These are phyloP conservation scores for Sporisorium exsertum DNA, from an alignment of 1,284 basidiomycete species.

Conservation along the genomic window DNA sequence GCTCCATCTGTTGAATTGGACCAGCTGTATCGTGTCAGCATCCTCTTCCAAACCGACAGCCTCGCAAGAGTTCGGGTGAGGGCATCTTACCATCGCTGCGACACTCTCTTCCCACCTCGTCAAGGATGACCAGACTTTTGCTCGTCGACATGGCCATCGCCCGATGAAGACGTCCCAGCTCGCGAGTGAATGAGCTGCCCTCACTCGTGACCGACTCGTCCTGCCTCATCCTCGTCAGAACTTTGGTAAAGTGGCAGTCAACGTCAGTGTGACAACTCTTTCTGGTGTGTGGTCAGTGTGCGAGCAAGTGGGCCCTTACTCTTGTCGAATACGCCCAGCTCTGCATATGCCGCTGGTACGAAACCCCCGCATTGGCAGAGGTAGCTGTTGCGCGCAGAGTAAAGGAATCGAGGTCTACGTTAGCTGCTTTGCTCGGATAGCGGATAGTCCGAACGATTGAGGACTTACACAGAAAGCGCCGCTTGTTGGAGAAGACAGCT, in stretches of 20 bases:
- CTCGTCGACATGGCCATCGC: constrained; percentile 37
- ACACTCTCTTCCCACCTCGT: constrained; percentile 49
- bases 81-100: constrained; percentile 39
- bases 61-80: background rate
- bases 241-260: background rate
- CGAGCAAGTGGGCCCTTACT: constrained; percentile 10
- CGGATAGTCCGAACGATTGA: background rate
- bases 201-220: constrained; percentile 49
- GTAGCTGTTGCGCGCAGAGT: constrained; percentile 11
- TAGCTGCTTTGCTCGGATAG: background rate
- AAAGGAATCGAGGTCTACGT: background rate
- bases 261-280: background rate
- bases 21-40: background rate
- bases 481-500: constrained; percentile 52
- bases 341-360: constrained; percentile 35
- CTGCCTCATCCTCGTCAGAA: constrained; percentile 50
- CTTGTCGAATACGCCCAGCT: constrained; percentile 47
- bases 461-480: constrained; percentile 33
- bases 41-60: background rate
- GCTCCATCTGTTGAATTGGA: constrained; percentile 29
- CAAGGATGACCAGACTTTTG: constrained; percentile 44
- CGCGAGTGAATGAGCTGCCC: constrained; percentile 47
- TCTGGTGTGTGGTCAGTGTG: background rate
- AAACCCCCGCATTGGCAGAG: constrained; percentile 48
- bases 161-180: constrained; percentile 42